phyloP scores from a whole-genome alignment of 2,329 filamentous ascomycete species.

The Hypoxylon sp. region DNA sequence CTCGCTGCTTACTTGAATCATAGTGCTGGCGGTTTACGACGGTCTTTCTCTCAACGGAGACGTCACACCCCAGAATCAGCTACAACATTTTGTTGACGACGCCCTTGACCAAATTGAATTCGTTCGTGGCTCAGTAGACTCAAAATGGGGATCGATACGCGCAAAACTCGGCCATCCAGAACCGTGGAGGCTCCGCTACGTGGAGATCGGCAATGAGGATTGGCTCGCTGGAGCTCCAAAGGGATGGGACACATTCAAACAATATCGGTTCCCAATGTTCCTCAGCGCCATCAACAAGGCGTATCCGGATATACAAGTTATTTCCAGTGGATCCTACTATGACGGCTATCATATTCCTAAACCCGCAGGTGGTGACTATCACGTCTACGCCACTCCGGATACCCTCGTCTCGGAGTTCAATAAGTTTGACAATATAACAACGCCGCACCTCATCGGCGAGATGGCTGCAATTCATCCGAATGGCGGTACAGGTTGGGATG shows the following conservation, averaged over 20 bases:
- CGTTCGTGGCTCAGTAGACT: slow-evolving; percentile 67
- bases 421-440: slow-evolving; percentile 66
- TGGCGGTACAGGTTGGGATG: slow-evolving; percentile 64
- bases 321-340: slow-evolving; percentile 64
- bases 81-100: slow-evolving; percentile 71
- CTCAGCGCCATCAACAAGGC: slow-evolving; percentile 69
- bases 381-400: slow-evolving; percentile 67
- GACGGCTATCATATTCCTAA: slow-evolving; percentile 62
- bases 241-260: slow-evolving; percentile 65
- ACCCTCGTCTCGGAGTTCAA: slow-evolving; percentile 65
- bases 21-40: slow-evolving; percentile 70
- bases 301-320: slow-evolving; percentile 71
- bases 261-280: slow-evolving; percentile 72
- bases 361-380: slow-evolving; percentile 64
- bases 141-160: slow-evolving; percentile 70
- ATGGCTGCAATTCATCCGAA: slow-evolving; percentile 68
- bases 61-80: slow-evolving; percentile 65
- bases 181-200: slow-evolving; percentile 72
- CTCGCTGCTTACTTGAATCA: slow-evolving; percentile 18
- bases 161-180: slow-evolving; percentile 72
- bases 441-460: slow-evolving; percentile 59
- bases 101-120: slow-evolving; percentile 76
- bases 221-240: slow-evolving; percentile 67
- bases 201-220: slow-evolving; percentile 80
- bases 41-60: slow-evolving; percentile 70